Conservation (phyloP, 805 yeast genomes). For the Candida coquimbonensis region DNA sequence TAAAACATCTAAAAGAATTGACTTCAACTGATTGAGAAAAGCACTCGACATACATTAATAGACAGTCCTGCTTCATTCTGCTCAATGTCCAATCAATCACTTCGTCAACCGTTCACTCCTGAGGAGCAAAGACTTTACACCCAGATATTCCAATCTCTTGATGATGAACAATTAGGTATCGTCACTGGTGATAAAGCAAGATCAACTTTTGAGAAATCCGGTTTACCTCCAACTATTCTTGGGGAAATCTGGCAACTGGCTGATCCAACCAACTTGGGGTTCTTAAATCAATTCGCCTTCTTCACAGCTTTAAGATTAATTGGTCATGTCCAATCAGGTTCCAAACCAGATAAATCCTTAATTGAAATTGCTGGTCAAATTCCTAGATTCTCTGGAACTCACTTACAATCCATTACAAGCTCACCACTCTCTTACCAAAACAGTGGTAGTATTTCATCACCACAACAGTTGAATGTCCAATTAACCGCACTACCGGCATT, state of each 20-base stretch:
- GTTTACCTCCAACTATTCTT: conserved; percentile 65
- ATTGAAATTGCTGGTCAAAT: conserved; percentile 56
- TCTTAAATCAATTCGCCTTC: conserved; percentile 73
- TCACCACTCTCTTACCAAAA: conserved; percentile 22
- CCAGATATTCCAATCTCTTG: conserved; percentile 72
- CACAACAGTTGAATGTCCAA: conserved; percentile 20
- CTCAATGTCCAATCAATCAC: background rate
- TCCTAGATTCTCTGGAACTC: conserved; percentile 44
- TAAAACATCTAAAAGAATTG: background rate
- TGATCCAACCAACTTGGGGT: conserved; percentile 86
- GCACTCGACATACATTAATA: background rate
- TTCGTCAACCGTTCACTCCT: conserved; percentile 39
- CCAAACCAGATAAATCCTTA: conserved; percentile 44
- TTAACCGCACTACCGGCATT: conserved; percentile 42
- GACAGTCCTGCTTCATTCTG: background rate
- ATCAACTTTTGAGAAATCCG: conserved; percentile 76
- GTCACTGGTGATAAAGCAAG: conserved; percentile 87
- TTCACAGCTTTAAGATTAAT: conserved; percentile 82
- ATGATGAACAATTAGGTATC: conserved; percentile 69
- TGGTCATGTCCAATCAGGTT: conserved; percentile 79
- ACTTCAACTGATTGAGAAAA: too few relatives aligned
- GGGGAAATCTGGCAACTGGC: conserved; percentile 94
- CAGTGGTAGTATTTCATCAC: conserved; percentile 21
- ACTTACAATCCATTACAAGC: background rate
- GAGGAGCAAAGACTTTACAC: conserved; percentile 75